A percentile compares a stretch with the other conserved stretches of the same genome.
phyloP scores from a whole-genome alignment of 371 early-diverging fungal species.

The Dichotomocladium elegans region DNA sequence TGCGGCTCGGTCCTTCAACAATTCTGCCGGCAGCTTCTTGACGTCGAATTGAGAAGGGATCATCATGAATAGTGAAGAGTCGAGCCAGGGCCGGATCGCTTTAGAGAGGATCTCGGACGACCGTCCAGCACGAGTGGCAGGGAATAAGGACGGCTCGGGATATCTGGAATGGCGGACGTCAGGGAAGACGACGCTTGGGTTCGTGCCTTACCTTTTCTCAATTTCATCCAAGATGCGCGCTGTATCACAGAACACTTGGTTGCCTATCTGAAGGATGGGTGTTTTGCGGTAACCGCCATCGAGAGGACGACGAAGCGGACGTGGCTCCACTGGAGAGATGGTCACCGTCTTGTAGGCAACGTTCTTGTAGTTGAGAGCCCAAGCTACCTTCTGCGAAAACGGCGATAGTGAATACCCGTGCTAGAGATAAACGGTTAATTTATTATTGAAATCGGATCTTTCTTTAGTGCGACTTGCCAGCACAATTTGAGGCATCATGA shows the following conservation, averaged over 20 bases:
- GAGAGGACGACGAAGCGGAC: conserved; percentile 42
- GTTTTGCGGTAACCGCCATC: conserved; percentile 57
- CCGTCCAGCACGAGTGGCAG: conserved; percentile 2
- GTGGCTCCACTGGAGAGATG: conserved; percentile 24
- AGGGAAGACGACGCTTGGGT: not conserved
- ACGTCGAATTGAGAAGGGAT: conserved; percentile 12
- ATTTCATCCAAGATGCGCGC: conserved; percentile 47
- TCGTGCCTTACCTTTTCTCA: conserved; percentile 32
- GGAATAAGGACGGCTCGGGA: conserved; percentile 15
- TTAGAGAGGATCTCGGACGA: not conserved
- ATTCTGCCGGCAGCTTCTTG: conserved; percentile 1
- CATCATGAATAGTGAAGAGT: conserved; percentile 6
- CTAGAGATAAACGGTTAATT: too few species aligned
- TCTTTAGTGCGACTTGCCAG: too few species aligned
- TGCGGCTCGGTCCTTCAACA: conserved; percentile 17
- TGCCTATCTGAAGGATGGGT: conserved; percentile 60
- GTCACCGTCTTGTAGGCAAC: conserved; percentile 30
- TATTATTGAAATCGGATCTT: too few species aligned
- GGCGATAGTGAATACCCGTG: conserved; percentile 31
- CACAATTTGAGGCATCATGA: too few species aligned
- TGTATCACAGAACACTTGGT: conserved; percentile 52
- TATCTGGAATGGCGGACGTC: not conserved
- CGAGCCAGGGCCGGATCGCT: conserved; percentile 13
- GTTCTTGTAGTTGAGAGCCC: conserved; percentile 36
- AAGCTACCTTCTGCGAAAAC: conserved; percentile 30